A percentile compares a stretch with the other conserved stretches of the same genome.
phyloP scores from a whole-genome alignment of 495 filamentous ascomycete species.

The Rhypophila decipiens region DNA sequence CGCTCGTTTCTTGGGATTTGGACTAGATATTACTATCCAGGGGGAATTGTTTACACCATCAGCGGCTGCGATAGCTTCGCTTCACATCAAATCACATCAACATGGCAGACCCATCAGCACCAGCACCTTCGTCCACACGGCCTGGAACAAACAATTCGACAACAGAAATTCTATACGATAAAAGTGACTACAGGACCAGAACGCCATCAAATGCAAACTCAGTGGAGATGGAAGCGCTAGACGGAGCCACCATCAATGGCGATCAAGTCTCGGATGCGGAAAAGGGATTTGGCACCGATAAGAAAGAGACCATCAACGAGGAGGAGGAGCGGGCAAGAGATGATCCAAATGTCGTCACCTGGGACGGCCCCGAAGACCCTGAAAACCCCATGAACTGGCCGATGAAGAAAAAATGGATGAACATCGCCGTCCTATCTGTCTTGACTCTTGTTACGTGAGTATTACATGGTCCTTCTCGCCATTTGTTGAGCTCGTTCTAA shows the following conservation, averaged over 20 bases:
- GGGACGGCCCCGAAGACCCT: slow-evolving; percentile 51
- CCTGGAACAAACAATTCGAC: slow-evolving; percentile 9
- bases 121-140: slow-evolving; percentile 5
- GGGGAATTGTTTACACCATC: no score
- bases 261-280: slow-evolving; percentile 5
- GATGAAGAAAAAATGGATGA: slow-evolving; percentile 54
- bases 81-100: no score
- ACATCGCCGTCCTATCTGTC: slow-evolving; percentile 50
- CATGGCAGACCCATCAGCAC: slow-evolving; percentile 16
- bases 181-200: no score
- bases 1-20: no score
- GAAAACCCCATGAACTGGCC: slow-evolving; percentile 60
- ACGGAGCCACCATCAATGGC: slow-evolving; percentile 18
- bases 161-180: no score
- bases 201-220: slow-evolving; percentile 9
- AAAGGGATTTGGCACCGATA: neutral
- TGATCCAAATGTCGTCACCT: slow-evolving; percentile 35
- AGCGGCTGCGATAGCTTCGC: no score
- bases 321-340: slow-evolving; percentile 15
- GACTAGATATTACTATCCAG: no score
- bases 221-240: no score
- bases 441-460: slow-evolving; percentile 38
- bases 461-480: neutral
- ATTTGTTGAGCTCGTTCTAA: slow-evolving; percentile 3
- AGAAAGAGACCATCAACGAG: neutral